Evolutionary conservation across 192 early-diverging fungal genomes (phyloP).

Genomic region (Backusella psychrophila): DNA sequence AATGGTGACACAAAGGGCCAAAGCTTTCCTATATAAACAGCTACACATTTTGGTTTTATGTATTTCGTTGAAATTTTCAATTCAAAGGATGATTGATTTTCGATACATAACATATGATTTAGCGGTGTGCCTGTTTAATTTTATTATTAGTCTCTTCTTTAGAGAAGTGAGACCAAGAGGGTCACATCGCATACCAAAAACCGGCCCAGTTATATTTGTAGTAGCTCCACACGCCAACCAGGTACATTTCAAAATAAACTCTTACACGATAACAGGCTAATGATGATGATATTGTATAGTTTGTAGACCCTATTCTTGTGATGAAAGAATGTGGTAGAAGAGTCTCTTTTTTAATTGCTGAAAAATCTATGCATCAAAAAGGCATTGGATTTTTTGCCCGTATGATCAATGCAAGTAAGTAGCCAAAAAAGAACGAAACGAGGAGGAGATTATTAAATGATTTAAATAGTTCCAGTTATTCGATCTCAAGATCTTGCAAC

Average conservation of each 20-base stretch:
- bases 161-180: slow-evolving; percentile 85
- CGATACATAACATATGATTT: slow-evolving; percentile 56
- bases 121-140: slow-evolving; percentile 62
- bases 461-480: slow-evolving; percentile 78
- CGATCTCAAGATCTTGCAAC: slow-evolving; percentile 88
- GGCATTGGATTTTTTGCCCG: slow-evolving; percentile 84
- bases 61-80: neutral
- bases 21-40: neutral
- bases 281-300: slow-evolving; percentile 48
- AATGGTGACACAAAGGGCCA: neutral
- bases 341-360: slow-evolving; percentile 80
- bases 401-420: slow-evolving; percentile 77
- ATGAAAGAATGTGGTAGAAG: slow-evolving; percentile 75
- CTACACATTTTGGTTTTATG: neutral
- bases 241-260: slow-evolving; percentile 34
- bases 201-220: slow-evolving; percentile 97
- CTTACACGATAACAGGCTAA: neutral
- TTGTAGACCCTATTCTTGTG: slow-evolving; percentile 91
- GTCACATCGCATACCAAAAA: slow-evolving; percentile 75
- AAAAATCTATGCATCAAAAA: slow-evolving; percentile 84
- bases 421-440: neutral
- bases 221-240: slow-evolving; percentile 79
- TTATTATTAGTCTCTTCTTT: slow-evolving; percentile 78
- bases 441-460: neutral
- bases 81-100: neutral